Base-by-base conservation (phyloP, 345 rosid genomes). In the Rhodamnia argentea region DNA sequence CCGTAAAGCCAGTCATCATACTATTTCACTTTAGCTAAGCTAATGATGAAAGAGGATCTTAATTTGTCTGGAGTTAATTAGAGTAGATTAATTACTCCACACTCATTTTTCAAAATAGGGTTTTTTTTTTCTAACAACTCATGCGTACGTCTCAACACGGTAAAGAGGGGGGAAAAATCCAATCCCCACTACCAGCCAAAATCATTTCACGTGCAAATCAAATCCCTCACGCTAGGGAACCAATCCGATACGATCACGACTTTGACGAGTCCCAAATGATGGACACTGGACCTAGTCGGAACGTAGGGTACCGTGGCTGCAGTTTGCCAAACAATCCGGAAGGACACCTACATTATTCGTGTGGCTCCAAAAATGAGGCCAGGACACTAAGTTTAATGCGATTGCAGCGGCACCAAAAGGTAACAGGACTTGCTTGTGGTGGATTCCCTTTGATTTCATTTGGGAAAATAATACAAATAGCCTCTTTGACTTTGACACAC, bases 121-220 rank as follows among this genome's bases (percentile, higher is more conserved):
- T 10, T 52, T 52, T 15, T 54, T 54, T 18, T 54, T 54, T 6
- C 9, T 7, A 62, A 4, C 1, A 15, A 29, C 5, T 62, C 1
- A 0, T 0, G 2, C 2, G 2, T 18, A 0, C 0, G 0, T 64
- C 44, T 16, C 6, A 1, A 64, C 22, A 16, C 10, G 13, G 4
- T 56, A 23, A 64, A 20, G 16, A 1, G 44, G 44, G 1, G 5
- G 44, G 5, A 3, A 7, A 62, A 16, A 8, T 23, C 76, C 3
- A 29, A 64, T 64, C 42, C 37, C 23, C 47, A 1, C 42, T 4
- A 9, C 7, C 9, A 37, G 26, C 22, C 13, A 70, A 32, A 37
- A 70, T 32, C 78, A 32, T 10, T 32, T 70, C 47, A 18, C 78
- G 18, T 32, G 78, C 47, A 70, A 70, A 32, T 18, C 78, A 5